Conservation (phyloP, 441 rosid species). For the Mallotus japonicus region DNA sequence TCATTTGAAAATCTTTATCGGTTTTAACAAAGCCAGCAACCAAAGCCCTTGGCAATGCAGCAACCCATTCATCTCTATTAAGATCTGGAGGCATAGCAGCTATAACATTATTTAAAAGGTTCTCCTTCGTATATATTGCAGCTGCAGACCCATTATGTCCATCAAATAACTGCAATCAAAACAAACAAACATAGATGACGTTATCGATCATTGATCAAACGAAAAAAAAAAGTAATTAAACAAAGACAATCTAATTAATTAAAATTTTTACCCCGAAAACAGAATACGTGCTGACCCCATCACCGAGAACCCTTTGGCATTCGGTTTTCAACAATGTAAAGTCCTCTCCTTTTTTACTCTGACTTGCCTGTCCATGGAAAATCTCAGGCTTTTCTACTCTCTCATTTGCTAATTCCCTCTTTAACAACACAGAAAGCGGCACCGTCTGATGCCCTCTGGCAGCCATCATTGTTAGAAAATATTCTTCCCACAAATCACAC, state of each 20-base stretch:
- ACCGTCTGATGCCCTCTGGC: slow-evolving; percentile 78
- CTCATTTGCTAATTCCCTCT: slow-evolving; percentile 85
- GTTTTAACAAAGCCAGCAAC: slow-evolving; percentile 99
- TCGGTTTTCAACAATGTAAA: slow-evolving; percentile 73
- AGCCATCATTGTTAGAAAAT: slow-evolving; percentile 33
- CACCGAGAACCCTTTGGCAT: slow-evolving; percentile 78
- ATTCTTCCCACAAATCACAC: slow-evolving; percentile 8
- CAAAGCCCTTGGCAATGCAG: slow-evolving; percentile 92
- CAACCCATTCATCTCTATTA: slow-evolving; percentile 86
- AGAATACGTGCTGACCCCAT: slow-evolving; percentile 74
- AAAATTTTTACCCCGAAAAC: slow-evolving; percentile 67
- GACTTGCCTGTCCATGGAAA: slow-evolving; percentile 70
- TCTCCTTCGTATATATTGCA: slow-evolving; percentile 93
- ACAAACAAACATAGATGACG: neutral
- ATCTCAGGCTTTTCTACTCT: slow-evolving; percentile 80
- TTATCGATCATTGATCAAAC: neutral
- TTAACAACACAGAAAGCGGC: slow-evolving; percentile 82
- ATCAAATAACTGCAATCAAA: slow-evolving; percentile 76
- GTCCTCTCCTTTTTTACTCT: slow-evolving; percentile 99
- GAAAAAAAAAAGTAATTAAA: neutral
- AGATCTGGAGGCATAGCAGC: slow-evolving; percentile 87
- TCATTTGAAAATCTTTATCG: slow-evolving; percentile 90
- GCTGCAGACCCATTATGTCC: slow-evolving; percentile 99
- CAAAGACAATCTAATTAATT: too few species aligned
- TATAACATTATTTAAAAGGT: slow-evolving; percentile 76